Conservation (phyloP, 495 filamentous ascomycete species). For the Xylaria flabelliformis region DNA sequence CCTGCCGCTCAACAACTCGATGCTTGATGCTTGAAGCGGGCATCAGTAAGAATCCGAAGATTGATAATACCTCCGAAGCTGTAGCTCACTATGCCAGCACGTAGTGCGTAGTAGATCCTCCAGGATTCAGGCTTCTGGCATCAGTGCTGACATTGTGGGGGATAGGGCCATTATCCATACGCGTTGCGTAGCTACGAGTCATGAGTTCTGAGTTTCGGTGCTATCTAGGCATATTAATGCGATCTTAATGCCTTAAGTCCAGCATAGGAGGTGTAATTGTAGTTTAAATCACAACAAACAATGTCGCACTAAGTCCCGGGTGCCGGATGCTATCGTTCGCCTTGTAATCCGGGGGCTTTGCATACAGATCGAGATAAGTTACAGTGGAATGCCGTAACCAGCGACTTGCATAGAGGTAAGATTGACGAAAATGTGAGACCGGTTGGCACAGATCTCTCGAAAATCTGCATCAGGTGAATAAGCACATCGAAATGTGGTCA, state of each 20-base stretch:
- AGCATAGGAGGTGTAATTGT: constrained; percentile 2
- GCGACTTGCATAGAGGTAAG: constrained; percentile 15
- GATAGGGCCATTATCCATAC: constrained; percentile 10
- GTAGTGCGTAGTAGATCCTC: constrained; percentile 11
- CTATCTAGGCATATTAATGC: neutral
- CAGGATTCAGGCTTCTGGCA: constrained; percentile 18
- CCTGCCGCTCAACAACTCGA: neutral
- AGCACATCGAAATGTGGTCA: constrained; percentile 17
- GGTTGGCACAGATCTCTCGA: constrained; percentile 10
- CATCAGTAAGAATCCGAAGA: neutral
- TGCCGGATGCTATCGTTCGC: constrained; percentile 1
- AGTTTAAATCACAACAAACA: neutral
- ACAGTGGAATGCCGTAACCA: neutral
- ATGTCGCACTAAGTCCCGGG: neutral
- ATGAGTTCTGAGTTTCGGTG: neutral
- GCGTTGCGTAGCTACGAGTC: neutral
- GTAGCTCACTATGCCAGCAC: neutral
- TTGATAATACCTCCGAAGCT: constrained; percentile 4
- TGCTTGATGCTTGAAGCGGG: constrained; percentile 1
- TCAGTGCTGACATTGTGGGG: constrained; percentile 23
- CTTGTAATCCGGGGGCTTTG: constrained; percentile 1
- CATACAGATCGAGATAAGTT: neutral
- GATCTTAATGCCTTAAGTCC: neutral
- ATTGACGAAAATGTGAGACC: constrained; percentile 3
- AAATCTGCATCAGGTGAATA: constrained; percentile 20